Conservation (phyloP, 2,329 filamentous ascomycete genomes). For the Raffaelea ambrosiae region DNA sequence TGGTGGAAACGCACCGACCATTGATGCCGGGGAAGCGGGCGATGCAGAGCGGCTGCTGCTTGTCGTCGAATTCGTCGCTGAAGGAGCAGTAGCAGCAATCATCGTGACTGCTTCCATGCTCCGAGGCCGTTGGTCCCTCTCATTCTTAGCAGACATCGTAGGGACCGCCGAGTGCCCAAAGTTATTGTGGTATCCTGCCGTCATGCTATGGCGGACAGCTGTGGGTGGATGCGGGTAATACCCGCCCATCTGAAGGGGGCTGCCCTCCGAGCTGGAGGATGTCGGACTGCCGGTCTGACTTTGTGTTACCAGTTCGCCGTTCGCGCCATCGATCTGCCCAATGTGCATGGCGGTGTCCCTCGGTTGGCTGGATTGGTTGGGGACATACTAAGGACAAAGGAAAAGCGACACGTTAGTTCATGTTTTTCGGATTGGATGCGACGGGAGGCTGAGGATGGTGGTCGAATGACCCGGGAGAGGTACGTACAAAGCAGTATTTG, state of each 20-base stretch:
- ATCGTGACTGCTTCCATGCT: slow-evolving; percentile 5
- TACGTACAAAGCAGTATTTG: slow-evolving; percentile 99
- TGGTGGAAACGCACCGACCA: slow-evolving; percentile 33
- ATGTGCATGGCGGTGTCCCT: slow-evolving; percentile 36
- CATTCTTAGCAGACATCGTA: not conserved
- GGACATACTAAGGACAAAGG: slow-evolving; percentile 46
- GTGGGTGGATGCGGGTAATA: slow-evolving; percentile 23
- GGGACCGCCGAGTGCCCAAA: slow-evolving; percentile 14
- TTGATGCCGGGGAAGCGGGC: slow-evolving; percentile 35
- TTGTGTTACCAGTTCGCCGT: slow-evolving; percentile 23
- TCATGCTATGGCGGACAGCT: slow-evolving; percentile 33
- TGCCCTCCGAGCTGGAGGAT: slow-evolving; percentile 27
- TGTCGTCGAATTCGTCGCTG: slow-evolving; percentile 19
- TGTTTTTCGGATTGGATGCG: slow-evolving; percentile 19
- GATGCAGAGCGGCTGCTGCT: slow-evolving; percentile 20
- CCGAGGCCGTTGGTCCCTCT: slow-evolving; percentile 10
- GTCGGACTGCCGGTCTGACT: slow-evolving; percentile 24
- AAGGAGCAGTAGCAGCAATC: not conserved
- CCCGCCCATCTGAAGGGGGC: slow-evolving; percentile 23
- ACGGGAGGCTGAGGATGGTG: slow-evolving; percentile 11
- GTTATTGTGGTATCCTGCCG: slow-evolving; percentile 27
- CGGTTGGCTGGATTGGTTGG: slow-evolving; percentile 45
- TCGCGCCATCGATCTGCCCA: slow-evolving; percentile 33
- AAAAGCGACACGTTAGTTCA: slow-evolving; percentile 7
- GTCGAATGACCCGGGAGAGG: slow-evolving; percentile 24